Evolutionary conservation across 1,139 yeast species (phyloP).

Genomic region (Wickerhamiella infanticola): DNA sequence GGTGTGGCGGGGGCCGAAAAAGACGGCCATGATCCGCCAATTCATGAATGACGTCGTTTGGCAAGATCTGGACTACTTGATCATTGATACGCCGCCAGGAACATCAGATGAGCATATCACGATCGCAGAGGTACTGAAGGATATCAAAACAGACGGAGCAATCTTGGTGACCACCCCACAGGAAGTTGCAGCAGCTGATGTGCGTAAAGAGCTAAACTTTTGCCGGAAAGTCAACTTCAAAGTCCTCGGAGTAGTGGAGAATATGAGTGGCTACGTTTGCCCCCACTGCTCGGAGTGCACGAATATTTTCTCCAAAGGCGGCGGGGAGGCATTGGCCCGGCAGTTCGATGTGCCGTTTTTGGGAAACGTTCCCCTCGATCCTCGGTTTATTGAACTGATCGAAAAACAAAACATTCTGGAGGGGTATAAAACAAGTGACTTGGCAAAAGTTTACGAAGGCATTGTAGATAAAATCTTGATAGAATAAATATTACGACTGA

Average conservation of each 20-base stretch:
- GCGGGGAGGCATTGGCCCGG: slow-evolving; percentile 62
- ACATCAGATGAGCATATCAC: slow-evolving; percentile 97
- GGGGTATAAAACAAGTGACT: slow-evolving; percentile 11
- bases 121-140: slow-evolving; percentile 75
- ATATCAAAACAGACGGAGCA: slow-evolving; percentile 65
- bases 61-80: slow-evolving; percentile 54
- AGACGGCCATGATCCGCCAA: slow-evolving; percentile 94
- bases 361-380: slow-evolving; percentile 88
- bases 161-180: slow-evolving; percentile 95
- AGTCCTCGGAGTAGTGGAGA: slow-evolving; percentile 79
- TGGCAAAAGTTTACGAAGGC: slow-evolving; percentile 9
- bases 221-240: slow-evolving; percentile 73
- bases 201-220: slow-evolving; percentile 82
- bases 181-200: slow-evolving; percentile 83
- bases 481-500: background rate
- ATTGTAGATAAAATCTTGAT: slow-evolving; percentile 7
- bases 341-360: slow-evolving; percentile 48
- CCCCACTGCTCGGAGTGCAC: slow-evolving; percentile 83
- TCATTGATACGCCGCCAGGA: slow-evolving; percentile 98
- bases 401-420: slow-evolving; percentile 29
- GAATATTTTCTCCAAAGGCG: slow-evolving; percentile 82
- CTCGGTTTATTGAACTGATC: slow-evolving; percentile 69
- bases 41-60: slow-evolving; percentile 81
- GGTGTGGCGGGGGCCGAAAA: slow-evolving; percentile 98
- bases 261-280: slow-evolving; percentile 94